These are phyloP conservation scores for Penicillium angulare DNA, from an alignment of 495 filamentous ascomycete species.

Conservation along the genomic window DNA sequence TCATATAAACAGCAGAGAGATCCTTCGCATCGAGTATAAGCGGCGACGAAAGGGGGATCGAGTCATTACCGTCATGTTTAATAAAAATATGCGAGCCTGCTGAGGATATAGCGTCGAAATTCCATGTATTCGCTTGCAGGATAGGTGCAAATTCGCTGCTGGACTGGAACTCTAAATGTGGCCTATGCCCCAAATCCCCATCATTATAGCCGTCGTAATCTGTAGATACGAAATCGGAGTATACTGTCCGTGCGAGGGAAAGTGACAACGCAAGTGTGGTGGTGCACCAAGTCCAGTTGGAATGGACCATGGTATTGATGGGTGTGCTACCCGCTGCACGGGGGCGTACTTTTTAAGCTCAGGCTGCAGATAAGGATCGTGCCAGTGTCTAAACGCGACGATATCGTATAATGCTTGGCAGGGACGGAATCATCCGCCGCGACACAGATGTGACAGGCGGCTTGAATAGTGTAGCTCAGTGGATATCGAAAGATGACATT, in stretches of 20 bases:
- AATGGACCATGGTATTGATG: too few relatives aligned
- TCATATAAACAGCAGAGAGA: conserved; percentile 20
- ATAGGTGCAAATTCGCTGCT: conserved; percentile 20
- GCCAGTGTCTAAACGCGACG: too few relatives aligned
- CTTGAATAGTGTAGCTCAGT: too few relatives aligned
- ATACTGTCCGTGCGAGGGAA: not conserved
- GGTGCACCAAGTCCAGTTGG: not conserved
- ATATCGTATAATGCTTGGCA: too few relatives aligned
- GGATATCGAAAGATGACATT: too few relatives aligned
- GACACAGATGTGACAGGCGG: too few relatives aligned
- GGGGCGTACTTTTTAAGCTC: not conserved
- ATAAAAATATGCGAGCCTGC: conserved; percentile 23
- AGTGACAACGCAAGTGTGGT: too few relatives aligned
- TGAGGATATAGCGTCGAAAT: conserved; percentile 10
- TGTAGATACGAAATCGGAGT: conserved; percentile 15
- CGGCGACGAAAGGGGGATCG: conserved; percentile 18
- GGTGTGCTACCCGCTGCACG: too few relatives aligned
- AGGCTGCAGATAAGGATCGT: too few relatives aligned
- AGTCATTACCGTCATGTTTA: conserved; percentile 20
- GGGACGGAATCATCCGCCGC: too few relatives aligned
- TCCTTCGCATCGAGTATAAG: conserved; percentile 17
- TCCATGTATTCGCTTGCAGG: conserved; percentile 19
- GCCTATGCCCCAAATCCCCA: conserved; percentile 17
- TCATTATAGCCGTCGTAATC: conserved; percentile 18
- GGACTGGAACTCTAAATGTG: conserved; percentile 21